phyloP scores from a whole-genome alignment of 805 yeast genomes.

The Helenozyma rhizophorensis region DNA sequence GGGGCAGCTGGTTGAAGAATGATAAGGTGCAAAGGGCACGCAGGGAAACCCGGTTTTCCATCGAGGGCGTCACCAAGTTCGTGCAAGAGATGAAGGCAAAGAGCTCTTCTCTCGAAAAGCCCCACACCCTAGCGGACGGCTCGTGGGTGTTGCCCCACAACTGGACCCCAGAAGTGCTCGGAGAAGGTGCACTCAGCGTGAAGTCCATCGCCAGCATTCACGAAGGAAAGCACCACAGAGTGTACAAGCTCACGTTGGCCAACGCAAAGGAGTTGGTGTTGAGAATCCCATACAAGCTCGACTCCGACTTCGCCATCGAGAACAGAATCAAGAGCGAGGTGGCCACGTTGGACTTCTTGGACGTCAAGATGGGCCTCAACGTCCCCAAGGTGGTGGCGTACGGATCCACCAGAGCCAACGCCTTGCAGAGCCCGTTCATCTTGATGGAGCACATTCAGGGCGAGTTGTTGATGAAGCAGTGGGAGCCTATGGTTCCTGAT shows the following conservation, averaged over 20 bases:
- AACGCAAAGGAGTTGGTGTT: conserved; percentile 61
- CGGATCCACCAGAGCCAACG: conserved; percentile 58
- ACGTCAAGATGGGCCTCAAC: conserved; percentile 56
- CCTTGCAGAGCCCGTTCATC: conserved; percentile 69
- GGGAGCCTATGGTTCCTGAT: conserved; percentile 80
- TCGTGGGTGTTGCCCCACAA: conserved; percentile 48
- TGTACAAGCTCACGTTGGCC: conserved; percentile 68
- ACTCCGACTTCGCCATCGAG: conserved; percentile 59
- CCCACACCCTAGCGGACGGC: conserved; percentile 39
- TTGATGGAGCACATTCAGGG: conserved; percentile 80
- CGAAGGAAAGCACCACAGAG: conserved; percentile 91
- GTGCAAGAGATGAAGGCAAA: conserved; percentile 41
- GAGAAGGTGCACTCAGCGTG: conserved; percentile 40
- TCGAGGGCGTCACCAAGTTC: conserved; percentile 67
- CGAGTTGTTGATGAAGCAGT: conserved; percentile 75
- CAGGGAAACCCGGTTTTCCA: conserved; percentile 76
- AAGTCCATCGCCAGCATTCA: conserved; percentile 78
- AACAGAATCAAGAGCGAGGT: conserved; percentile 81
- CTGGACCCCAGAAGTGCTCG: conserved; percentile 37
- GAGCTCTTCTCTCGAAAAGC: conserved; percentile 23
- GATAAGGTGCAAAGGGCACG: conserved; percentile 69
- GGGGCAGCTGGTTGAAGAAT: conserved; percentile 93
- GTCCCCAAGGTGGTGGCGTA: conserved; percentile 74
- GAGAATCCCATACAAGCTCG: conserved; percentile 81
- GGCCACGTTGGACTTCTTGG: conserved; percentile 85